Percentiles rank a stretch among this genome's conserved stretches.
phyloP scores from a whole-genome alignment of 192 early-diverging fungal species.

The Coemansia sp. region DNA sequence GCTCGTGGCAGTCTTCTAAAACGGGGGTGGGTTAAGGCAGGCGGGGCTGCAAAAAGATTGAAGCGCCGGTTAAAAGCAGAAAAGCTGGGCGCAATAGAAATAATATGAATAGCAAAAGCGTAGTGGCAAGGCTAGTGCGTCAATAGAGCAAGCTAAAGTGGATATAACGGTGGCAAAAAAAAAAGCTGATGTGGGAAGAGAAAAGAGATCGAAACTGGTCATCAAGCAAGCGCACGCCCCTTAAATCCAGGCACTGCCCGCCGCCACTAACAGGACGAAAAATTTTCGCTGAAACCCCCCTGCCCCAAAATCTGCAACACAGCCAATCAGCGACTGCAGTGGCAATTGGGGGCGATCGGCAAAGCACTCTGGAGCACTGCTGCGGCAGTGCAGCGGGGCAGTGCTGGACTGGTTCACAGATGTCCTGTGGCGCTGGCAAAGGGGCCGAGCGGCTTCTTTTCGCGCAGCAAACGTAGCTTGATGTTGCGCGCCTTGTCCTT shows the following conservation, averaged over 20 bases:
- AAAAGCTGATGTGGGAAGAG: background rate
- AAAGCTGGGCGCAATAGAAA: conserved; percentile 31
- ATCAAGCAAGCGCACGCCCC: conserved; percentile 11
- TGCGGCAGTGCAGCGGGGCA: background rate
- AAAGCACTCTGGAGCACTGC: background rate
- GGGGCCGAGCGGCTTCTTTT: conserved; percentile 31
- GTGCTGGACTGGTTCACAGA: conserved; percentile 2
- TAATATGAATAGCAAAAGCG: background rate
- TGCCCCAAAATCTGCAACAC: conserved; percentile 7
- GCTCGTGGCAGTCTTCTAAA: conserved; percentile 50
- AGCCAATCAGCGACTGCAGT: conserved; percentile 13
- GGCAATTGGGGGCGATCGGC: background rate
- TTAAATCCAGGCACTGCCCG: conserved; percentile 8
- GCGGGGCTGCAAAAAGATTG: conserved; percentile 15
- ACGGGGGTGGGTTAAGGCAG: conserved; percentile 29
- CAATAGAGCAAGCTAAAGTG: background rate
- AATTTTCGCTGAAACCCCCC: conserved; percentile 15
- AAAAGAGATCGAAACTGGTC: conserved; percentile 8
- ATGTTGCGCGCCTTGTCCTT: conserved; percentile 56
- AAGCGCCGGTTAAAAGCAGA: conserved; percentile 24
- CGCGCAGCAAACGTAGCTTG: conserved; percentile 45
- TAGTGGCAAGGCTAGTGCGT: background rate
- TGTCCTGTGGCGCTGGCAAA: conserved; percentile 21
- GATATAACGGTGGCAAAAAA: background rate
- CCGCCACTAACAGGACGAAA: conserved; percentile 4